Evolutionary conservation across 2,329 filamentous ascomycete genomes (phyloP), one percentile per base, ranked within the genome.

Genomic region (Phaeoacremonium minimum): DNA sequence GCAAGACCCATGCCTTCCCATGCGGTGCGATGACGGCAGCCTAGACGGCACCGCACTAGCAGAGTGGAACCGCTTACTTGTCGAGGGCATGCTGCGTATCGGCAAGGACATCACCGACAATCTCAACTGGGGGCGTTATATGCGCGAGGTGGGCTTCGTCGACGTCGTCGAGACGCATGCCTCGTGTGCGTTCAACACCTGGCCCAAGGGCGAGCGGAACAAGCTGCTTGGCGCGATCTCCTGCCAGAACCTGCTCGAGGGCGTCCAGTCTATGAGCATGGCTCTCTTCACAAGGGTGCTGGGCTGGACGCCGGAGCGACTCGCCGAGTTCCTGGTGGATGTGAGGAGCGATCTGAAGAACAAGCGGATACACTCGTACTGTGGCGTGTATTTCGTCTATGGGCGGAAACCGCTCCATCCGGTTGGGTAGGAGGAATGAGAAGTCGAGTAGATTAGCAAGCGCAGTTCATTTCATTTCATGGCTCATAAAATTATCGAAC

Each of bases 141-240:
- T 63, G 35, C 38, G 49, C 17, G 52, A 56, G 14, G 46, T 52
- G 1, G 57, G 58, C 3, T 59, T 58, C 42, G 50, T 50, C 19
- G 41, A 53, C 33, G 47, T 59, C 22, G 41, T 48, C 18, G 53
- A 61, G 37, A 49, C 45, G 30, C 42, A 47, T 9, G 52, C 46
- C 28, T 55, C 56, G 36, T 55, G 56, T 43, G 57, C 58, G 1
- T 54, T 55, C 12, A 58, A 54, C n/a, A 51, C 52, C 7, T 63
- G 59, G 59, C 53, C 58, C 6, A 53, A 56, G 18, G 57, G 58
- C 8, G 42, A 38, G 17, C 54, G 57, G 43, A 49, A 55, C 38
- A 61, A 60, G 47, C 51, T 52, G 6, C 41, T 60, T 14, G 58
- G 58, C 11, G 44, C 46, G 20, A 56, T 52, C 29, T 53, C 50